Base-by-base conservation (phyloP, 2,329 filamentous ascomycete species). In the Didymosphaeria variabile region DNA sequence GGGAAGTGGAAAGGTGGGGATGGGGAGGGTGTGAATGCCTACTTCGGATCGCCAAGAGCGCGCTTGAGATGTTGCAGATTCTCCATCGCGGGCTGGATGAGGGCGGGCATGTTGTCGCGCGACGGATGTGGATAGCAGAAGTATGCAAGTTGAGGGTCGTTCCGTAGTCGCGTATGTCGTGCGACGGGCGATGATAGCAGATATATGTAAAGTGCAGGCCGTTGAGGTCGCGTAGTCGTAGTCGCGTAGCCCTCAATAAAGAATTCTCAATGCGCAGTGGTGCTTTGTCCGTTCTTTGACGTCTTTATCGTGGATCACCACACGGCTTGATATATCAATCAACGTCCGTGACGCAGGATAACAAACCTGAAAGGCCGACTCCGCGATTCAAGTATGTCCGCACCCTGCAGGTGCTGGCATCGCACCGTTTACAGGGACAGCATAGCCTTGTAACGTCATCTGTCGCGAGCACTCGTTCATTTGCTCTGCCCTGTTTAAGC, bases 31-130 rank as follows among this genome's bases (percentile, higher is more conserved):
- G 36, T 38, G 36, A 38, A 36, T 8, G 31, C 45, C 19, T 59
- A 62, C 60, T 62, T 53, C 3, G 59, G 55, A 51, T 61, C 59
- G 19, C 6, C 23, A 44, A 58, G 44, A 2, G 55, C 45, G 50
- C 59, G 59, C 50, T 47, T 53, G 21, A 61, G 6, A 26, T 5
- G 15, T 17, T 19, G 38, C 4, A 40, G 17, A n/a, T 34, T 21
- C 17, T n/a, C 5, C 1, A 57, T 49, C 2, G 40, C 42, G 40
- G 59, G 40, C 34, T 56, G 54, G 5, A 42, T 26, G 55, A 58
- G 49, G 21, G 59, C 50, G 5, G 59, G 21, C 55, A 58, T 61
- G 12, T 19, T 54, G 26, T 3, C 15, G 42, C n/a, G n/a, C 45
- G 34, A 12, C 12, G 31, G 7, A 23, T 38, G 17, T n/a, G n/a